Conservation (phyloP, 495 filamentous ascomycete genomes). For the Cryomyces antarcticus region DNA sequence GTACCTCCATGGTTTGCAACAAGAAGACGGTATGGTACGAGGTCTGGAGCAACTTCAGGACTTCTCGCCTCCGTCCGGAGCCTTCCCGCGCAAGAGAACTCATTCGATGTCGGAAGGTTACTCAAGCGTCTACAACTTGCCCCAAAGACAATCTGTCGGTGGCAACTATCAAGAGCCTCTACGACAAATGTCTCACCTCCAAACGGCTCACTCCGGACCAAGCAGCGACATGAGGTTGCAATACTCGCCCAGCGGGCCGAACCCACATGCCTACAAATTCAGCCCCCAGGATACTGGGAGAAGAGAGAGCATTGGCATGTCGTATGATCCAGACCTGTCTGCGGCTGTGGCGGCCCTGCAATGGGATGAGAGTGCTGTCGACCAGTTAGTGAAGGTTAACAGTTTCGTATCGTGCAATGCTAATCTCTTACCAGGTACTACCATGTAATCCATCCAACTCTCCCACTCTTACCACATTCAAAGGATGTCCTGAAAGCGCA, state of each 20-base stretch:
- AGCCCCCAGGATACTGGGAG: too few species aligned
- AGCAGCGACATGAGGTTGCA: not conserved
- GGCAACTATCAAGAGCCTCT: not conserved
- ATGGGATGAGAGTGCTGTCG: conserved; percentile 24
- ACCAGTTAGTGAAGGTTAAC: conserved; percentile 23
- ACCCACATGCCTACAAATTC: not conserved
- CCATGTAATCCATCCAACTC: conserved; percentile 7
- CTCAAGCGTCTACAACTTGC: not conserved
- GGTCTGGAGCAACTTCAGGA: not conserved
- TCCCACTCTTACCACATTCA: conserved; percentile 36
- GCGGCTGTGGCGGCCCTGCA: conserved; percentile 6
- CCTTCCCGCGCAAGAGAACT: not conserved
- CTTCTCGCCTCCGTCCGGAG: not conserved
- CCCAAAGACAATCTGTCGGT: not conserved
- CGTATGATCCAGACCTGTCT: too few species aligned
- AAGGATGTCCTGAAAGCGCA: conserved; percentile 40
- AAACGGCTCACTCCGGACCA: not conserved
- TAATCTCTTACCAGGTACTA: conserved; percentile 37
- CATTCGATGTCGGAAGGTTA: not conserved
- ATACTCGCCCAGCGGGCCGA: not conserved
- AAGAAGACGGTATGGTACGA: not conserved
- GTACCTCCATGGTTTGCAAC: not conserved
- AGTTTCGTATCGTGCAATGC: conserved; percentile 9
- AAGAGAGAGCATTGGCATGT: too few species aligned
- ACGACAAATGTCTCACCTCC: not conserved